A percentile compares a stretch with the other conserved stretches of the same genome.
These are phyloP conservation scores for Euryodendron excelsum DNA, from an alignment of 148 eudicot genomes.

Conservation along the genomic window DNA sequence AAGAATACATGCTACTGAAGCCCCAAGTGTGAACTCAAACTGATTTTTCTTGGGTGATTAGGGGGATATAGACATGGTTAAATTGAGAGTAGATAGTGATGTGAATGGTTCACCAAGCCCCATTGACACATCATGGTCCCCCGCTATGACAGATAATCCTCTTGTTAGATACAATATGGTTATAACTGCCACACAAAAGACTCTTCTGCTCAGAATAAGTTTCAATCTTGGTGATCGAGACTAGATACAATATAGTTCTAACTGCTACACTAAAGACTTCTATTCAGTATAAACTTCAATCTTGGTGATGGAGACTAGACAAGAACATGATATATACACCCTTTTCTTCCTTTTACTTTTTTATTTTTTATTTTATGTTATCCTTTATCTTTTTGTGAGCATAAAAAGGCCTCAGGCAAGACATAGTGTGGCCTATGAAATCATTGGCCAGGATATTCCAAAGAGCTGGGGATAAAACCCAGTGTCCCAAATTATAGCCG, in stretches of 20 bases:
- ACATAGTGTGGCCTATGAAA: neutral
- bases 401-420: neutral
- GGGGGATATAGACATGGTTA: too few relatives aligned
- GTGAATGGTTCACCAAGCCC: neutral
- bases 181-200: neutral
- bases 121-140: neutral
- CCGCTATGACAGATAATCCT: neutral
- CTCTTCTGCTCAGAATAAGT: neutral
- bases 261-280: neutral
- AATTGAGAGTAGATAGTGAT: neutral
- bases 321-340: neutral
- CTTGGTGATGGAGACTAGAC: neutral
- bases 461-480: too few relatives aligned
- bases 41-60: too few relatives aligned
- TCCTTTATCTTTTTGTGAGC: neutral
- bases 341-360: neutral
- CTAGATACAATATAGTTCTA: neutral
- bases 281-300: neutral
- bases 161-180: too few relatives aligned
- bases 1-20: too few relatives aligned
- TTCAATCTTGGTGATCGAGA: too few relatives aligned
- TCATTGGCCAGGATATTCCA: too few relatives aligned
- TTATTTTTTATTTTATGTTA: too few relatives aligned
- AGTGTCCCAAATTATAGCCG: too few relatives aligned
- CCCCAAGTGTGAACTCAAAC: too few relatives aligned